Evolutionary conservation across 257 asterid genomes (phyloP).

Genomic region (Forsythia suspensa): DNA sequence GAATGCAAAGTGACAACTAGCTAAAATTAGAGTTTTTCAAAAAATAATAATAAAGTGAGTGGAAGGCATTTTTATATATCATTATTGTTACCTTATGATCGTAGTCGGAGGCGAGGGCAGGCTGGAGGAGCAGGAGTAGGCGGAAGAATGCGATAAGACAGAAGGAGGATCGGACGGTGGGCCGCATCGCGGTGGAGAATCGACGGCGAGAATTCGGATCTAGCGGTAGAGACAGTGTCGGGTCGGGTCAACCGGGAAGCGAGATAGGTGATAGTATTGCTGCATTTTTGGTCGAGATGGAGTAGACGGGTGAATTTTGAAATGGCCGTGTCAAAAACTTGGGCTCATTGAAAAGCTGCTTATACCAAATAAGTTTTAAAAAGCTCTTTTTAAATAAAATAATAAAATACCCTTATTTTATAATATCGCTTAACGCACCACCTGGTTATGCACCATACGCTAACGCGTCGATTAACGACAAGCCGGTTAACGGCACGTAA

Average conservation of each 20-base stretch:
- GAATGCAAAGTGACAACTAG: slow-evolving; percentile 9
- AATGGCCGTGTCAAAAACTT: no score
- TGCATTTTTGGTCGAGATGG: background rate
- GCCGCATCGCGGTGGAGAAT: background rate
- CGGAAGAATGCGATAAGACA: background rate
- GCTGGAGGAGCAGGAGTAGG: slow-evolving; percentile 28
- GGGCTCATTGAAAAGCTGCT: no score
- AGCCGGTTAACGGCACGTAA: no score
- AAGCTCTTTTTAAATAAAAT: no score
- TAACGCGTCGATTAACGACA: no score
- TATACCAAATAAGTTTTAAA: no score
- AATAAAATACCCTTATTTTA: no score
- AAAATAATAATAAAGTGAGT: no score
- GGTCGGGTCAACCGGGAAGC: background rate
- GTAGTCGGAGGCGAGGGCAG: slow-evolving; percentile 43
- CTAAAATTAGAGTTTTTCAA: slow-evolving; percentile 32
- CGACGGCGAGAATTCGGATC: background rate
- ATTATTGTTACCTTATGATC: slow-evolving; percentile 44
- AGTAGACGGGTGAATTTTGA: no score
- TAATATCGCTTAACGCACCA: no score
- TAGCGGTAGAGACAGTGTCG: background rate
- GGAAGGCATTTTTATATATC: no score
- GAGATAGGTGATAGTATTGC: background rate
- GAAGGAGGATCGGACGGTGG: background rate
- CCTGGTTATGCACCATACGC: no score